Evolutionary conservation across 768 basidiomycete genomes (phyloP).

Genomic region (Cantharellus anzutake): DNA sequence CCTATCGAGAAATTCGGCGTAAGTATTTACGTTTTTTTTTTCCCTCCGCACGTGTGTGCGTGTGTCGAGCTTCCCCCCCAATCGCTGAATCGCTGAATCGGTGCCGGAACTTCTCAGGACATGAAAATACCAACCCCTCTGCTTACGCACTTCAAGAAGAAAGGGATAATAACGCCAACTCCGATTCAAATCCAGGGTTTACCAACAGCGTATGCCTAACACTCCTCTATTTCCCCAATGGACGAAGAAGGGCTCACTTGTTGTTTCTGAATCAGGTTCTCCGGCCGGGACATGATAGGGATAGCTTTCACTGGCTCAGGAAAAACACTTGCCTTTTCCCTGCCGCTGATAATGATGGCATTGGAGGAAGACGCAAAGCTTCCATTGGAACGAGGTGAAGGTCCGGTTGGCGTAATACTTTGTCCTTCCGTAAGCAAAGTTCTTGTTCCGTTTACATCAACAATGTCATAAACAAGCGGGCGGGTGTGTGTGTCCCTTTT

Average conservation of each 20-base stretch:
- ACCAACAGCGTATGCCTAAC: constrained; percentile 61
- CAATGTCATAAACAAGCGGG: not conserved
- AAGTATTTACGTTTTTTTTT: constrained; percentile 8
- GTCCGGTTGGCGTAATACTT: constrained; percentile 88
- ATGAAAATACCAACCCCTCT: constrained; percentile 95
- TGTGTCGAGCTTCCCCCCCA: no score
- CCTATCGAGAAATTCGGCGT: constrained; percentile 82
- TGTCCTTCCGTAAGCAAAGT: constrained; percentile 50
- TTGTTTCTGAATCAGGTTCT: constrained; percentile 35
- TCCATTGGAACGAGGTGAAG: constrained; percentile 83
- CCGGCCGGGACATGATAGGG: constrained; percentile 94
- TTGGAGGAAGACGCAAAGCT: constrained; percentile 85
- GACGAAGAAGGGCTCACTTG: not conserved
- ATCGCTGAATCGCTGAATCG: no score
- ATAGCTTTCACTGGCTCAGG: constrained; percentile 99
- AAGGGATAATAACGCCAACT: constrained; percentile 72
- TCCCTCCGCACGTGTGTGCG: not conserved
- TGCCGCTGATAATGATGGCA: constrained; percentile 94
- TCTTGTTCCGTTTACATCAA: not conserved
- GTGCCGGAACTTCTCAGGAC: constrained; percentile 31
- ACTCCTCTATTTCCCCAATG: not conserved
- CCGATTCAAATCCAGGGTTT: constrained; percentile 97
- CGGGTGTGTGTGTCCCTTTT: no score
- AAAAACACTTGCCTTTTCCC: constrained; percentile 93
- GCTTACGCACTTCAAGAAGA: constrained; percentile 62